Base-by-base conservation (phyloP, 2,329 filamentous ascomycete species). In the Mariannaea elegans region DNA sequence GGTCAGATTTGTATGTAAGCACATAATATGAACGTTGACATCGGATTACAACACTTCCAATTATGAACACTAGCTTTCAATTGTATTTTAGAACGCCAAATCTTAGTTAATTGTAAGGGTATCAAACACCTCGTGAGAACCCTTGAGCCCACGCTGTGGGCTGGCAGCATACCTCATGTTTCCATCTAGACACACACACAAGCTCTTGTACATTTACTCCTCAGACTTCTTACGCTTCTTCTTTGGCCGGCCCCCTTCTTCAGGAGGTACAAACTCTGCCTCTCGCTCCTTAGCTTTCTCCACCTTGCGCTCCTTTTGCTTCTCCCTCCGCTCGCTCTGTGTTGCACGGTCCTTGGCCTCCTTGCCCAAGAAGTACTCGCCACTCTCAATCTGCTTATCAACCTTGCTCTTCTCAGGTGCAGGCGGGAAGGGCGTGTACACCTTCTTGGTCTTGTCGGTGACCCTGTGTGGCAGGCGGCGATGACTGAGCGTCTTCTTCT, bases 371-470 rank as follows among this genome's bases (percentile, higher is more conserved):
- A 98, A 98, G 81, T 97, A 99, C 80, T 98, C 94, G 79, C 95
- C 94, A 70, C 88, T 94, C 83, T 99, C 95, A 81, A 99, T 97
- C 84, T 99, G 94, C 78, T 93, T 80, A 78, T 99, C 95, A 70
- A 99, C 87, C 87, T 98, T 99, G 87, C 94, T 97, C 91, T 97
- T 97, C 84, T 99, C 94, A 66, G 94, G 93, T 41, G 93, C 87
- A 7, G 95, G 95, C 47, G 95, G 95, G 88, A 99, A 99, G 9
- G 95, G 94, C 66, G 96, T 99, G 83, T 97, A 99, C 12, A 84
- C 79, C 85, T 97, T 98, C 86, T 94, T 97, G 74, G 82, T 79
- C 85, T 99, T 99, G 82, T 99, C 94, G 53, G 87, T 93, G 74
- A 99, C 89, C 72, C 92, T 93, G 82, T 87, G 87, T 0, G 95